Evolutionary conservation across 352 stramenopile genomes (phyloP).

Genomic region (Phytophthora sp.): DNA sequence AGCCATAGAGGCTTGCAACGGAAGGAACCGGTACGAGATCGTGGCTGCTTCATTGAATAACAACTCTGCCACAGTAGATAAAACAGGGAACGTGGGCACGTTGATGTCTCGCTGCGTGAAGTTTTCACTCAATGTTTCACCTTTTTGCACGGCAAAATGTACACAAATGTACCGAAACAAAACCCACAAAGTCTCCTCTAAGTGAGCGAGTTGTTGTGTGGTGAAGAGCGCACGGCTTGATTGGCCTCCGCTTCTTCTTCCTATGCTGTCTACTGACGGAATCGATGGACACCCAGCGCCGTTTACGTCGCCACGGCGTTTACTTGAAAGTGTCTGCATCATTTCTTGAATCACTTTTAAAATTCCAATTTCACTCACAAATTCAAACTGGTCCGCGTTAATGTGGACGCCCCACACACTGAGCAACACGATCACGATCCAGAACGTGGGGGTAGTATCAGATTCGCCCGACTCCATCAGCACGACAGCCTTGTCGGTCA

Average conservation of each 20-base stretch:
- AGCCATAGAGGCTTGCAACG: background rate
- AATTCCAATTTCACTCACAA: slow-evolving; percentile 58
- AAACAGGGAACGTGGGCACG: slow-evolving; percentile 30
- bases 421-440: slow-evolving; percentile 43
- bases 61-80: slow-evolving; percentile 26
- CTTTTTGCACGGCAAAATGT: slow-evolving; percentile 41
- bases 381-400: slow-evolving; percentile 48
- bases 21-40: slow-evolving; percentile 26
- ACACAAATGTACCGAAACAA: slow-evolving; percentile 51
- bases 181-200: slow-evolving; percentile 42
- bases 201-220: slow-evolving; percentile 4
- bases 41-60: slow-evolving; percentile 32
- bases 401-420: slow-evolving; percentile 54
- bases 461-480: slow-evolving; percentile 23
- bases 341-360: slow-evolving; percentile 48
- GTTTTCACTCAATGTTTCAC: background rate
- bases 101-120: slow-evolving; percentile 15
- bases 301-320: background rate
- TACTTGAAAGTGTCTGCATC: slow-evolving; percentile 19
- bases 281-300: background rate
- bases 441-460: slow-evolving; percentile 15
- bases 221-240: slow-evolving; percentile 1
- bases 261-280: slow-evolving; percentile 22
- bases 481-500: slow-evolving; percentile 38
- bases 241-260: slow-evolving; percentile 14